Conservation (phyloP, 169 alveolate genomes). For the Plasmodium reichenowi region DNA sequence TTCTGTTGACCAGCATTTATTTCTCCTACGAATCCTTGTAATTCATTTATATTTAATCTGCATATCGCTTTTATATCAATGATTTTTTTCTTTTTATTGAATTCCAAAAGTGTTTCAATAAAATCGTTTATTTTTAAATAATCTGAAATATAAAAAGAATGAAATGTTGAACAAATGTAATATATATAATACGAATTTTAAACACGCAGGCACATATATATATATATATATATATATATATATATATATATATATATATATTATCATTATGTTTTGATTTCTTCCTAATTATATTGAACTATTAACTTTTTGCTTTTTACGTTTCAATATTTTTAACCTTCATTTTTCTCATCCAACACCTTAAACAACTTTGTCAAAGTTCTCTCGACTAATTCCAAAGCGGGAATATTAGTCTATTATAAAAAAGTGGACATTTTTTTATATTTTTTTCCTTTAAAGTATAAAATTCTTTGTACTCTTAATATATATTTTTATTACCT, state of each 20-base stretch:
- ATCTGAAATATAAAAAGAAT: constrained; percentile 5
- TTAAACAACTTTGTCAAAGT: constrained; percentile 72
- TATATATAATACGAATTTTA: neutral
- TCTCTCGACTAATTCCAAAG: constrained; percentile 60
- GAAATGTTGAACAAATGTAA: neutral
- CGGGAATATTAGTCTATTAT: constrained; percentile 62
- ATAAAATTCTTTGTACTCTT: neutral
- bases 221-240: neutral
- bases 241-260: neutral
- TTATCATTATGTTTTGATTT: neutral
- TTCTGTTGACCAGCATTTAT: constrained; percentile 33
- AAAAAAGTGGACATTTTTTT: neutral
- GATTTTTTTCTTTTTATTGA: constrained; percentile 64
- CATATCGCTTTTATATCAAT: constrained; percentile 76
- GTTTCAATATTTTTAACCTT: constrained; percentile 26
- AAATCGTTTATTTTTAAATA: constrained; percentile 66
- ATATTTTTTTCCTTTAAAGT: neutral
- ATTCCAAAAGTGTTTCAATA: constrained; percentile 69
- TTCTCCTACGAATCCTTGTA: constrained; percentile 77
- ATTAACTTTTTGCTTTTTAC: neutral
- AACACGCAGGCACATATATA: neutral
- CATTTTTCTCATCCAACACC: constrained; percentile 75
- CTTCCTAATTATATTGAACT: neutral
- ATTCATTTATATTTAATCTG: constrained; percentile 60
- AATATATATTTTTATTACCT: constrained; percentile 5